Evolutionary conservation across 2,329 filamentous ascomycete species (phyloP).

Genomic region (Fusarium sp.): DNA sequence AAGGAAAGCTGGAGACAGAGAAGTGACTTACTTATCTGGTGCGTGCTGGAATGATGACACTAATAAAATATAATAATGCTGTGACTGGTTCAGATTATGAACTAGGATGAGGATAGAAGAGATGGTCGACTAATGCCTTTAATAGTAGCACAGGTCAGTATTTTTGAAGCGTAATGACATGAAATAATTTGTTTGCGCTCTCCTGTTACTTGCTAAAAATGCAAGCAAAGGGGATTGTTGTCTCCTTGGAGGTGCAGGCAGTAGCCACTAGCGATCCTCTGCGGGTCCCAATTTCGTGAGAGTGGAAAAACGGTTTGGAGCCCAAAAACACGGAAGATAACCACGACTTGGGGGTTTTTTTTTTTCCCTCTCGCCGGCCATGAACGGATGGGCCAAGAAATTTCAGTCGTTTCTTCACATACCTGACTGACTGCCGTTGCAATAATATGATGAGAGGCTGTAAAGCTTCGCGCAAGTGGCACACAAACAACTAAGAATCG

Average conservation of each 20-base stretch:
- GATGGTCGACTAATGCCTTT: conserved; percentile 8
- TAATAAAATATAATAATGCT: conserved; percentile 16
- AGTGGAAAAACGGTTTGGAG: conserved; percentile 19
- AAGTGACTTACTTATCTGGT: conserved; percentile 37
- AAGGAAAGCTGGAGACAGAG: conserved; percentile 34
- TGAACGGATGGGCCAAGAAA: background rate
- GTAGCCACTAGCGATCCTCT: conserved; percentile 35
- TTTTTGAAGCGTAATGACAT: conserved; percentile 17
- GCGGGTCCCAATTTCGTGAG: conserved; percentile 42
- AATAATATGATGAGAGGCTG: background rate
- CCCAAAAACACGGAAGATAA: conserved; percentile 31
- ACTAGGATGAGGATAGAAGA: background rate
- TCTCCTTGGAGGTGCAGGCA: conserved; percentile 20
- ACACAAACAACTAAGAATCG: conserved; percentile 17
- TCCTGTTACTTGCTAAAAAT: conserved; percentile 28
- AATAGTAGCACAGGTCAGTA: conserved; percentile 29
- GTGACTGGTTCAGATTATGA: conserved; percentile 25
- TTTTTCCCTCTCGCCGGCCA: background rate
- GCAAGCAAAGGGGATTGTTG: conserved; percentile 12
- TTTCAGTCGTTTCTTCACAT: conserved; percentile 7
- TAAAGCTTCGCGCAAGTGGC: conserved; percentile 16
- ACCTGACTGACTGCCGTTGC: conserved; percentile 5
- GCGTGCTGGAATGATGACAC: conserved; percentile 15
- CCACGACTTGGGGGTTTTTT: conserved; percentile 20
- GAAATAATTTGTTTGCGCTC: conserved; percentile 12